Conservation (phyloP, 257 asterid genomes). For the Lycium ferocissimum region DNA sequence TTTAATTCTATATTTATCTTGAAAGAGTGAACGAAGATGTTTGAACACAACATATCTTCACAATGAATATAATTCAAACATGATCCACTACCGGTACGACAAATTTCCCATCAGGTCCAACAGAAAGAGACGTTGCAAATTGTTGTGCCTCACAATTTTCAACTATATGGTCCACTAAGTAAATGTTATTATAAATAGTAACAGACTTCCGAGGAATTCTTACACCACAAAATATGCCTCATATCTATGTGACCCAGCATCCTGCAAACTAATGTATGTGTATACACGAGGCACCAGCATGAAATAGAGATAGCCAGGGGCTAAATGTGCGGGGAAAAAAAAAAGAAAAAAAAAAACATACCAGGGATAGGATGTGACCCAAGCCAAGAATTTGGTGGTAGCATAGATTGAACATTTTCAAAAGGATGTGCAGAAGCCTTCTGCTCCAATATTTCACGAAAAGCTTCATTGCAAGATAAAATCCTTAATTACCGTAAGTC, state of each 20-base stretch:
- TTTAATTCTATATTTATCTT: constrained; percentile 5
- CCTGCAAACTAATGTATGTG: constrained; percentile 6
- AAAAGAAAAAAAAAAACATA: constrained; percentile 39
- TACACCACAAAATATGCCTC: neutral
- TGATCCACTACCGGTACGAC: neutral
- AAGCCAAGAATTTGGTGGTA: constrained; percentile 92
- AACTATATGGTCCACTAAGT: constrained; percentile 17
- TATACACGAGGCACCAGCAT: neutral
- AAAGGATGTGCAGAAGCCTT: constrained; percentile 96
- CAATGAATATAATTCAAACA: neutral
- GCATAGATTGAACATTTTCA: constrained; percentile 81
- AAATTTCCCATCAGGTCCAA: neutral
- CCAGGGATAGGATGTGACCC: constrained; percentile 85
- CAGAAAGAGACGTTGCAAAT: constrained; percentile 12
- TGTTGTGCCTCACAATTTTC: constrained; percentile 1
- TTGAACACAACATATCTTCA: neutral
- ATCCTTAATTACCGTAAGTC: constrained; percentile 24
- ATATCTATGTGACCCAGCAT: neutral
- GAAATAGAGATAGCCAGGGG: neutral
- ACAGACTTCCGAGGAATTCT: neutral
- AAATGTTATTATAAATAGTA: neutral
- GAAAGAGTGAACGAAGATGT: neutral
- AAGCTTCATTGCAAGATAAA: constrained; percentile 58
- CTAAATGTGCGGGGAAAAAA: neutral
- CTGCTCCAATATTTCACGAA: constrained; percentile 86